Conservation (phyloP, 495 filamentous ascomycete species). For the Lophium mytilinum region DNA sequence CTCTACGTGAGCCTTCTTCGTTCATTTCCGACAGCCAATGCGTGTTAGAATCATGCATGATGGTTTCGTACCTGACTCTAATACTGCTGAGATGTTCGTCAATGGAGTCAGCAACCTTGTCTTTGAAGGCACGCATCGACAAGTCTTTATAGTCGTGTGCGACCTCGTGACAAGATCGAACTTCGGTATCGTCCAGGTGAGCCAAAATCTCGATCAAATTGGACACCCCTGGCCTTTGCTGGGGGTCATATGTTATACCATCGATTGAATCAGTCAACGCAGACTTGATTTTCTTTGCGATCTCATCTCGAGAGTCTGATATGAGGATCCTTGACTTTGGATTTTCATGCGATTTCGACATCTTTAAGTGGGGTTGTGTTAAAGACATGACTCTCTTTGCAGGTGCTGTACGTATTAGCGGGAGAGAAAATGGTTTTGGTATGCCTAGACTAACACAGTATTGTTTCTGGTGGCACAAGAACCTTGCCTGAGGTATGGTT, state of each 20-base stretch:
- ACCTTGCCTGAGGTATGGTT: slow-evolving; percentile 60
- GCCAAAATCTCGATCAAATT: slow-evolving; percentile 75
- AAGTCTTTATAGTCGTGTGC: slow-evolving; percentile 44
- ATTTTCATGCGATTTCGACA: slow-evolving; percentile 81
- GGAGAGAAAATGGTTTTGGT: not conserved
- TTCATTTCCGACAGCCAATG: slow-evolving; percentile 52
- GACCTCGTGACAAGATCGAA: slow-evolving; percentile 44
- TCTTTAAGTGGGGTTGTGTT: slow-evolving; percentile 64
- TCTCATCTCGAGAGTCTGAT: slow-evolving; percentile 54
- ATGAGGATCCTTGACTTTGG: slow-evolving; percentile 70
- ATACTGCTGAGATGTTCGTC: slow-evolving; percentile 47
- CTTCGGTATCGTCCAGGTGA: slow-evolving; percentile 46
- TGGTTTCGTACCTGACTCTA: slow-evolving; percentile 50
- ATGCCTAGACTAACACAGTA: slow-evolving; percentile 56
- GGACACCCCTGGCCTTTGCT: slow-evolving; percentile 65
- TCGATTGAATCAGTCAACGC: slow-evolving; percentile 70
- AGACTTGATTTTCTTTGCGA: slow-evolving; percentile 55
- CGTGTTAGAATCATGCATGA: slow-evolving; percentile 41
- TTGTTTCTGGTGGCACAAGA: slow-evolving; percentile 61
- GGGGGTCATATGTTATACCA: slow-evolving; percentile 62
- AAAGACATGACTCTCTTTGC: slow-evolving; percentile 86
- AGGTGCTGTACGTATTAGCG: slow-evolving; percentile 44
- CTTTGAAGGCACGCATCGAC: slow-evolving; percentile 58
- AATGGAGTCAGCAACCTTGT: slow-evolving; percentile 48
- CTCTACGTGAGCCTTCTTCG: slow-evolving; percentile 51